A percentile compares a stretch with the other conserved stretches of the same genome.
Conservation (phyloP, 106 monocot species). For the Phalaenopsis aphrodite region DNA sequence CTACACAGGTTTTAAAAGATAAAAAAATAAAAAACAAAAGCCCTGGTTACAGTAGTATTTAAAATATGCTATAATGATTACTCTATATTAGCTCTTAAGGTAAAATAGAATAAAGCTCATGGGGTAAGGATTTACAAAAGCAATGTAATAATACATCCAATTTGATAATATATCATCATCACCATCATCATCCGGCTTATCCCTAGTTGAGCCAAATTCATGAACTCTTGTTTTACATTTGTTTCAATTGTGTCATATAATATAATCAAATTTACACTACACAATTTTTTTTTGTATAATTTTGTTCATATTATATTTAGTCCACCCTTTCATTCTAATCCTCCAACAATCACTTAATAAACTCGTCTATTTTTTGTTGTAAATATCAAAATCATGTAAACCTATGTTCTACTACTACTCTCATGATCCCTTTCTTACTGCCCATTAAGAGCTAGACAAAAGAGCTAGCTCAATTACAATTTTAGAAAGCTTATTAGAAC, state of each 20-base stretch:
- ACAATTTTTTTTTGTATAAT: background rate
- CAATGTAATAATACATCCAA: background rate
- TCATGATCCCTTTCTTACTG: background rate
- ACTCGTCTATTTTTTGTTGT: background rate
- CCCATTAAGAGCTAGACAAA: background rate
- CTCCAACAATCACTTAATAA: background rate
- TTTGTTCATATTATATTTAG: background rate
- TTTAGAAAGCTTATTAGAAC: background rate
- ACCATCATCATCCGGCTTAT: background rate
- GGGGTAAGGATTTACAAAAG: background rate
- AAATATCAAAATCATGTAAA: background rate
- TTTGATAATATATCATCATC: background rate
- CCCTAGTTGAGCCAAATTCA: background rate
- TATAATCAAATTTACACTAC: background rate
- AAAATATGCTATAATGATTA: background rate
- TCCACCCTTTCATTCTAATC: background rate
- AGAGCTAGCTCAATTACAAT: background rate
- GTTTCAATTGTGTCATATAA: background rate
- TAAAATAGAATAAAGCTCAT: background rate
- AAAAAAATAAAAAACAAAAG: too few relatives aligned
- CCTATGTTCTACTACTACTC: background rate
- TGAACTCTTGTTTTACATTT: background rate
- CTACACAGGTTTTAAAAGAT: constrained; percentile 11
- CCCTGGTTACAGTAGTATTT: background rate
- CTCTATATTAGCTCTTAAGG: background rate